A percentile compares a stretch with the other conserved stretches of the same genome.
These are phyloP conservation scores for Yarrowia deformans DNA, from an alignment of 805 yeast species.

Conservation along the genomic window DNA sequence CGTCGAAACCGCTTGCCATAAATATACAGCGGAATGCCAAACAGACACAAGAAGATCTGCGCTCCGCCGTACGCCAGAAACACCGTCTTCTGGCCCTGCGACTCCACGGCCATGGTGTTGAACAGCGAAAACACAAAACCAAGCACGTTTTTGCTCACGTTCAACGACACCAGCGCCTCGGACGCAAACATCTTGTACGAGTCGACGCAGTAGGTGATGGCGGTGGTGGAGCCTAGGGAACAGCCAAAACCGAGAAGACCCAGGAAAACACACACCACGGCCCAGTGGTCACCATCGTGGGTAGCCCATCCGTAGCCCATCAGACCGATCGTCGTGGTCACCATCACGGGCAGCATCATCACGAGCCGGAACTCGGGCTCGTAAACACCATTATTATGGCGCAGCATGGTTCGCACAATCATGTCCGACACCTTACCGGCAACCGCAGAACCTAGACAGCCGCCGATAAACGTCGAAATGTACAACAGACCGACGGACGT, in stretches of 20 bases:
- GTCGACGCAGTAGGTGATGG: conserved; percentile 66
- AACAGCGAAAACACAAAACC: conserved; percentile 66
- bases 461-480: conserved; percentile 64
- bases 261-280: conserved; percentile 64
- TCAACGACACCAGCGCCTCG: conserved; percentile 64
- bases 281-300: conserved; percentile 57
- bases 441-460: conserved; percentile 61
- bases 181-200: conserved; percentile 64
- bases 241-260: conserved; percentile 67
- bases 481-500: conserved; percentile 62
- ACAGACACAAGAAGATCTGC: conserved; percentile 58
- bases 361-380: conserved; percentile 69
- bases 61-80: conserved; percentile 62
- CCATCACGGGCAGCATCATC: conserved; percentile 60
- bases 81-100: conserved; percentile 56
- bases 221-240: conserved; percentile 66
- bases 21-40: conserved; percentile 60
- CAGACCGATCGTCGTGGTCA: conserved; percentile 58
- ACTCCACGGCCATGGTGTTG: conserved; percentile 57
- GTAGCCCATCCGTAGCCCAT: conserved; percentile 73
- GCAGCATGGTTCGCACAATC: conserved; percentile 56
- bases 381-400: conserved; percentile 61
- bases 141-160: conserved; percentile 60
- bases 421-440: conserved; percentile 62
- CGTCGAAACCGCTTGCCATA: conserved; percentile 61